Evolutionary conservation across 345 rosid species (phyloP).

Genomic region (Salix udensis): DNA sequence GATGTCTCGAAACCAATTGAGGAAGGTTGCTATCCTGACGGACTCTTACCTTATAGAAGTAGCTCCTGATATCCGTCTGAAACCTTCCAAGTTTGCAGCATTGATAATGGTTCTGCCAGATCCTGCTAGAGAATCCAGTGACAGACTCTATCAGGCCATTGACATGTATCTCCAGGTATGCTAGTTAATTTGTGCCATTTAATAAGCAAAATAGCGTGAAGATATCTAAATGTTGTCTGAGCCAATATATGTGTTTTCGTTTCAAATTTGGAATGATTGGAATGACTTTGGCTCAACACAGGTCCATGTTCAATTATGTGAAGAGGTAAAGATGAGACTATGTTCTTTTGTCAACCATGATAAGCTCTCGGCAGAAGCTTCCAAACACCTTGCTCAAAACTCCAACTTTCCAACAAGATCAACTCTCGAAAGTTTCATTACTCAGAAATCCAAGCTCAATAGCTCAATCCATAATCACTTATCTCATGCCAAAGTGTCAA

Average conservation of each 20-base stretch:
- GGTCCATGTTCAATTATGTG: conserved; percentile 38
- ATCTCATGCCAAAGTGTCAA: not conserved
- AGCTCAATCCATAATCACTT: not conserved
- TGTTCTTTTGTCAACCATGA: conserved; percentile 35
- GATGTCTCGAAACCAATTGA: conserved; percentile 9
- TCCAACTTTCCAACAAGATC: conserved; percentile 37
- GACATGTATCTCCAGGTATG: conserved; percentile 52
- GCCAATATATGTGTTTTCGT: not conserved
- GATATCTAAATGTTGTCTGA: not conserved
- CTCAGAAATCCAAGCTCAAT: conserved; percentile 26
- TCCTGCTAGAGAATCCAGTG: conserved; percentile 39
- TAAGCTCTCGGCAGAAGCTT: conserved; percentile 41
- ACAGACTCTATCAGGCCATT: conserved; percentile 41
- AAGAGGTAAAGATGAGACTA: conserved; percentile 35
- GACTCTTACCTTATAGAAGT: conserved; percentile 51
- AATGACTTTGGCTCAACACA: conserved; percentile 13
- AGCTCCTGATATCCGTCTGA: conserved; percentile 41
- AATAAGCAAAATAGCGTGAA: not conserved
- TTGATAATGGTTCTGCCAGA: conserved; percentile 39
- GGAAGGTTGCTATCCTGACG: conserved; percentile 38
- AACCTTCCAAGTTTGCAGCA: conserved; percentile 36
- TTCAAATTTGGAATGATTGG: not conserved
- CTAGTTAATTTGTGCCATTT: not conserved
- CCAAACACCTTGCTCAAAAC: conserved; percentile 31
- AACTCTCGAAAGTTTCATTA: conserved; percentile 25